Conservation (phyloP, 768 basidiomycete species). For the Boletus barrowsii region DNA sequence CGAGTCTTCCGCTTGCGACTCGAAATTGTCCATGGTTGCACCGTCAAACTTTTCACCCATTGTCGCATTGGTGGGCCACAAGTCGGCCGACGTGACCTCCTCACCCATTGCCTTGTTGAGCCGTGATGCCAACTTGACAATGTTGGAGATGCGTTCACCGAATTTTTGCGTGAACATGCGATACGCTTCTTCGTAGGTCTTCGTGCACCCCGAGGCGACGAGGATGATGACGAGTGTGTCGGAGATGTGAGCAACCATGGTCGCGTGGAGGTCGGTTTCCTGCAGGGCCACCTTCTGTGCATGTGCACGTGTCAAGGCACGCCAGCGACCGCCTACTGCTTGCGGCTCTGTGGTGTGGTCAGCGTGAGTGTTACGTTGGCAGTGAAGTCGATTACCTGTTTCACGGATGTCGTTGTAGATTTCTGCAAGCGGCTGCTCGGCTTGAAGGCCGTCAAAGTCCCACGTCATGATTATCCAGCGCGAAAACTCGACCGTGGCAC, state of each 20-base stretch:
- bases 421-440: slow-evolving; percentile 27
- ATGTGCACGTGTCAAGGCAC: slow-evolving; percentile 50
- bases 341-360: slow-evolving; percentile 40
- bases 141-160: slow-evolving; percentile 33
- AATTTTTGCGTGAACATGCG: slow-evolving; percentile 33
- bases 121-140: slow-evolving; percentile 31
- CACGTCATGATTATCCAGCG: slow-evolving; percentile 35
- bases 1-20: slow-evolving; percentile 18
- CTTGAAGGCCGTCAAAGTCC: slow-evolving; percentile 32
- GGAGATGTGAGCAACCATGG: slow-evolving; percentile 43
- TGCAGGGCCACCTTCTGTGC: slow-evolving; percentile 33
- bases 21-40: slow-evolving; percentile 45
- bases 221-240: slow-evolving; percentile 44
- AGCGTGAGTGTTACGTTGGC: not conserved
- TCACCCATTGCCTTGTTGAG: slow-evolving; percentile 52
- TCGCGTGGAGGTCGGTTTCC: slow-evolving; percentile 31
- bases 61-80: slow-evolving; percentile 47
- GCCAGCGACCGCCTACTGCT: slow-evolving; percentile 53
- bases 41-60: slow-evolving; percentile 42
- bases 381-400: slow-evolving; percentile 33
- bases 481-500: slow-evolving; percentile 30
- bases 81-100: slow-evolving; percentile 53
- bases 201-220: slow-evolving; percentile 38
- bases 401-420: slow-evolving; percentile 41
- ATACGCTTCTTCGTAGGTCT: slow-evolving; percentile 30